phyloP scores from a whole-genome alignment of 495 filamentous ascomycete species.

The Hypoxylon subgilvum region DNA sequence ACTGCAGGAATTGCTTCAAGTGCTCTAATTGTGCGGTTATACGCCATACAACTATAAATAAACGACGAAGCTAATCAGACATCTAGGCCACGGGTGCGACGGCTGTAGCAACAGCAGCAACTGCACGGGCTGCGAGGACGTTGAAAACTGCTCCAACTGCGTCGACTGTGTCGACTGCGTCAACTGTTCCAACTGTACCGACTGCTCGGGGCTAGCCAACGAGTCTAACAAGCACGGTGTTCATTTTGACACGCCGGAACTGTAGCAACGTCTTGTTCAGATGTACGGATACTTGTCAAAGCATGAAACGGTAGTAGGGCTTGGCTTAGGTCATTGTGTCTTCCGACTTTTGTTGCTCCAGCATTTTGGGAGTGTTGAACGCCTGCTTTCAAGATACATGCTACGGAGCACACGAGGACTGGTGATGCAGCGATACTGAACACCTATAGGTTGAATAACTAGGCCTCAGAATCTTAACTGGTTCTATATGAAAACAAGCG shows the following conservation, averaged over 20 bases:
- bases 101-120: conserved; percentile 1
- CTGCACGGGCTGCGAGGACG: neutral
- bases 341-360: too few relatives aligned
- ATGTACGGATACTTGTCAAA: too few relatives aligned
- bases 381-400: too few relatives aligned
- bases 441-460: too few relatives aligned
- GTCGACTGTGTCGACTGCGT: neutral
- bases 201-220: conserved; percentile 1
- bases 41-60: neutral
- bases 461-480: too few relatives aligned
- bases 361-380: too few relatives aligned
- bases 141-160: conserved; percentile 1
- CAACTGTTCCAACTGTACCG: conserved; percentile 2
- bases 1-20: conserved; percentile 1
- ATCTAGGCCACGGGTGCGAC: neutral
- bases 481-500: too few relatives aligned
- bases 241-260: neutral
- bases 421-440: too few relatives aligned
- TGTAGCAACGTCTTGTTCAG: too few relatives aligned
- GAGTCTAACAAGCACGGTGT: conserved; percentile 1
- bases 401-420: too few relatives aligned
- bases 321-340: too few relatives aligned
- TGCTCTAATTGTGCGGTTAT: neutral
- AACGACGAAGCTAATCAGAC: neutral
- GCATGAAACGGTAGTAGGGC: too few relatives aligned